phyloP scores from a whole-genome alignment of 345 rosid genomes.

The Eucalyptus curtisii region DNA sequence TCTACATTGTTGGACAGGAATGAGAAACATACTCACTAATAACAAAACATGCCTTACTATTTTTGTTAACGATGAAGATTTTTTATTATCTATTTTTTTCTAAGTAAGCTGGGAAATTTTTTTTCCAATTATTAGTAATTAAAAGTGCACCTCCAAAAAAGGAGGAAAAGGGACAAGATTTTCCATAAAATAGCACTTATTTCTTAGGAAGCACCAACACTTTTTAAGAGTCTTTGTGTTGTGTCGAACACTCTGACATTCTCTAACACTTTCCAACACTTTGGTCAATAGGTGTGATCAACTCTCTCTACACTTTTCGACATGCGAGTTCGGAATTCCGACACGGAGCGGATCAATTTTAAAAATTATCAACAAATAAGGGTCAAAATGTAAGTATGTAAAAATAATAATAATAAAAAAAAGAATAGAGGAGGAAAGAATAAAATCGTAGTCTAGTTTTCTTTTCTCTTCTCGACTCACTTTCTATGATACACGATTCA shows the following conservation, averaged over 20 bases:
- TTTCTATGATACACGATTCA: rapidly evolving
- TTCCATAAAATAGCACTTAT: neutral
- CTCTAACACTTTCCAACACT: too few relatives aligned
- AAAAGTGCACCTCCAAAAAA: neutral
- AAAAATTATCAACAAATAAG: too few relatives aligned
- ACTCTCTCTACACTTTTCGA: too few relatives aligned
- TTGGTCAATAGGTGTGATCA: too few relatives aligned
- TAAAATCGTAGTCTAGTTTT: too few relatives aligned
- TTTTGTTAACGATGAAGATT: neutral
- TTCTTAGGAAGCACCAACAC: too few relatives aligned
- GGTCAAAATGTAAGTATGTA: too few relatives aligned
- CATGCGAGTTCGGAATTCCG: rapidly evolving
- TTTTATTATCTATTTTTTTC: neutral
- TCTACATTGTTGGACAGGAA: neutral
- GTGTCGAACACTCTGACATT: rapidly evolving
- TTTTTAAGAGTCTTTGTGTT: rapidly evolving
- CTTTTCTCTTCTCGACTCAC: too few relatives aligned
- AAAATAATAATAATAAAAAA: too few relatives aligned
- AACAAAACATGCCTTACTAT: neutral
- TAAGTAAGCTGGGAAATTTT: neutral
- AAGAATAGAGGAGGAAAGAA: too few relatives aligned
- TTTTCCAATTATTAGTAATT: neutral
- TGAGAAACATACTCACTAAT: neutral
- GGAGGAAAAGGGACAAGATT: neutral
- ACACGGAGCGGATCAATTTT: rapidly evolving